These are phyloP conservation scores for Aureobasidium melanogenum DNA, from an alignment of 2,329 filamentous ascomycete species.

Conservation along the genomic window DNA sequence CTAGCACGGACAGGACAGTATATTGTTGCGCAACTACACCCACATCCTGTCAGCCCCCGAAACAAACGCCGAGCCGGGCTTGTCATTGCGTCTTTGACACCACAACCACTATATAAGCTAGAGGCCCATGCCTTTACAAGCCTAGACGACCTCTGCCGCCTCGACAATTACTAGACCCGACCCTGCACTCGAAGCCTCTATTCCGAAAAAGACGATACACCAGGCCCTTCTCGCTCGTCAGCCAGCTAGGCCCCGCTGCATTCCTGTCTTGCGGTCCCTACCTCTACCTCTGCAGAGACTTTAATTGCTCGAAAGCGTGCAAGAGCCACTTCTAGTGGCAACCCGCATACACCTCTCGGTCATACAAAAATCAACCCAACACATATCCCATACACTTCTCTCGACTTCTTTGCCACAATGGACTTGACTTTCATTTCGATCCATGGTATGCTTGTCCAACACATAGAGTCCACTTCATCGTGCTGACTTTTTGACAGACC, in stretches of 20 bases:
- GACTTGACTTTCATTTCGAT: constrained; percentile 73
- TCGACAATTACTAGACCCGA: background rate
- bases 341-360: background rate
- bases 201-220: background rate
- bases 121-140: background rate
- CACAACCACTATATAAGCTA: background rate
- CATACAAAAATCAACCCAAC: background rate
- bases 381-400: background rate
- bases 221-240: background rate
- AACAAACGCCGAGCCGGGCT: background rate
- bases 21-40: constrained; percentile 6
- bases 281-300: background rate
- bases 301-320: background rate
- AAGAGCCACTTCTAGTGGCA: background rate
- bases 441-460: constrained; percentile 50
- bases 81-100: background rate
- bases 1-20: background rate
- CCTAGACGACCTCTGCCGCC: background rate
- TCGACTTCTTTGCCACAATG: background rate
- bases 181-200: background rate
- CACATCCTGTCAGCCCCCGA: background rate
- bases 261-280: background rate
- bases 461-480: background rate
- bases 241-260: background rate
- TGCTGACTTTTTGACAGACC: constrained; percentile 42